Base-by-base conservation (phyloP, 2,329 filamentous ascomycete genomes). In the Pyricularia sp. region DNA sequence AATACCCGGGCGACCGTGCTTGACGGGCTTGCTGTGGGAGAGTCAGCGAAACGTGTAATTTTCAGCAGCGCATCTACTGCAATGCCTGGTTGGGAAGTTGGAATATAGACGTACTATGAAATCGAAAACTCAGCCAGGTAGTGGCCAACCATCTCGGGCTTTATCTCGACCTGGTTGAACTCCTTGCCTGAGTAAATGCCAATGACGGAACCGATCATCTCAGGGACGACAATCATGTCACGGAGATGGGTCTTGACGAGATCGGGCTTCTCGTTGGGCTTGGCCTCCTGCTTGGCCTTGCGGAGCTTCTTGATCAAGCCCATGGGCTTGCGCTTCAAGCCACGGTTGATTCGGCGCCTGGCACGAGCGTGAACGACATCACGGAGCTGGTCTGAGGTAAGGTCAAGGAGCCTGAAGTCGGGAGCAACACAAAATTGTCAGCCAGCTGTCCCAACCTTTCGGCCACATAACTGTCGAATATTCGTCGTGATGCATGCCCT, bases 131-230 rank as follows among this genome's bases (percentile, higher is more conserved):
- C 95, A 80, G 88, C 95, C 76, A 99, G 88, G 89, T 97, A 97
- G 88, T 98, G 94, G 83, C 95, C 95, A 84, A 99, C 95, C 95
- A 99, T 99, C 89, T 99, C 95, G 78, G 95, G 95, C 91, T 97
- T 97, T 87, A 99, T 95, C 86, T 99, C 95, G 78, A 99, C 94
- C 89, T 97, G 94, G 91, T 99, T 99, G 92, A 99, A 99, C 86
- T 98, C 94, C 91, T 99, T 99, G 82, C 95, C 95, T 76, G 93
- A 97, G 92, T 99, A 99, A 88, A 99, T 95, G 82, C 94, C 95
- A 79, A 99, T 92, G 79, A 99, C 94, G 84, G 88, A 92, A 79
- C 95, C 95, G 81, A 99, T 99, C 95, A 99, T 98, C 89, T 99
- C 95, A 79, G 95, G 95, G 77, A 99, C 95, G 81, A 99, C 90